phyloP scores from a whole-genome alignment of 306 rosid species.

The Rubus idaeus region DNA sequence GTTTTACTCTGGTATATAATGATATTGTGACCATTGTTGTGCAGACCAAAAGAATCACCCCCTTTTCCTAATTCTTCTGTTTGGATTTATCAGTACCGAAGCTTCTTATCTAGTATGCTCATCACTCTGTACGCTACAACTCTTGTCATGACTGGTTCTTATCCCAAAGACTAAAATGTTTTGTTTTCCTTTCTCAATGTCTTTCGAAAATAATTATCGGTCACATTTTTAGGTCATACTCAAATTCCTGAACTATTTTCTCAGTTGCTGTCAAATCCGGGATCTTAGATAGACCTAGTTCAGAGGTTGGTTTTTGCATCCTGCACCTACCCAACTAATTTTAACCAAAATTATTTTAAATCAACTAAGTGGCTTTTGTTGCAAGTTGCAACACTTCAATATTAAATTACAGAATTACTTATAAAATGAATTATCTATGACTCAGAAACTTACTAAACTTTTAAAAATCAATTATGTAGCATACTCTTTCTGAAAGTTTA shows the following conservation, averaged over 20 bases:
- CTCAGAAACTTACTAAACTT: slow-evolving; percentile 7
- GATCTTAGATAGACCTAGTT: slow-evolving; percentile 20
- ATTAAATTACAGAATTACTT: too few species aligned
- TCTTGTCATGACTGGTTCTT: background rate
- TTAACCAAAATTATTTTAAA: too few species aligned
- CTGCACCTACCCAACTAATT: background rate
- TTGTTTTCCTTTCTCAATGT: background rate
- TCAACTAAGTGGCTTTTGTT: background rate
- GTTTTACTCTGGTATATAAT: background rate
- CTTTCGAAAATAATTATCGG: background rate
- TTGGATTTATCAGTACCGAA: slow-evolving; percentile 41
- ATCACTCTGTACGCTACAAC: slow-evolving; percentile 33
- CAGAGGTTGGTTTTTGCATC: slow-evolving; percentile 26
- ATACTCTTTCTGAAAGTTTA: slow-evolving; percentile 32
- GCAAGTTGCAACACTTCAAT: too few species aligned
- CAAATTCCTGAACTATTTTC: background rate
- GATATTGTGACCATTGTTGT: slow-evolving; percentile 15
- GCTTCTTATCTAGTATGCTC: slow-evolving; percentile 44
- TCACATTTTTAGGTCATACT: too few species aligned
- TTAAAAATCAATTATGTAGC: slow-evolving; percentile 23
- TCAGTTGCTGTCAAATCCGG: slow-evolving; percentile 26
- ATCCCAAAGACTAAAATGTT: background rate
- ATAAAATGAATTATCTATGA: background rate
- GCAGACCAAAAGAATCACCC: slow-evolving; percentile 46
- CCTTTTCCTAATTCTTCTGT: slow-evolving; percentile 44